These are phyloP conservation scores for Elsinoe fawcettii DNA, from an alignment of 2,329 filamentous ascomycete genomes.

Conservation along the genomic window DNA sequence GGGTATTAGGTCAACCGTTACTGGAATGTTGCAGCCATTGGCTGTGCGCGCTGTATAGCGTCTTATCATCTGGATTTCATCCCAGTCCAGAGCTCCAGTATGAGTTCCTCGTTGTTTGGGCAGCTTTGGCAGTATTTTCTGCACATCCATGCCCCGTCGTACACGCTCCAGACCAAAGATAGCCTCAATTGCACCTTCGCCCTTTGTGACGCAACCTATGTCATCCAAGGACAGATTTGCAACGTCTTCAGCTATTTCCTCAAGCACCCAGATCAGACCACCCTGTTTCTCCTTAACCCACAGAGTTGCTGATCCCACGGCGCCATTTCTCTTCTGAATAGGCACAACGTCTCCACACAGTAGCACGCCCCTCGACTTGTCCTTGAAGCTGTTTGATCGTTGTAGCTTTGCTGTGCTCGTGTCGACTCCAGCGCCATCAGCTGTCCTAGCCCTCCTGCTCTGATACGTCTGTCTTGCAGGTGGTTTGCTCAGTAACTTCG, in stretches of 20 bases:
- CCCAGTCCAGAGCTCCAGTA: slow-evolving; percentile 69
- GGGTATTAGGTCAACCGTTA: slow-evolving; percentile 66
- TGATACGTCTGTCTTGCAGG: slow-evolving; percentile 48
- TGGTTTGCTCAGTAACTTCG: slow-evolving; percentile 78
- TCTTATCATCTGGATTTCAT: slow-evolving; percentile 60
- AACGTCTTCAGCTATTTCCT: slow-evolving; percentile 94
- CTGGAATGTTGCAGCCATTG: slow-evolving; percentile 72
- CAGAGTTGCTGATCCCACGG: slow-evolving; percentile 82
- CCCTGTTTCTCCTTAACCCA: slow-evolving; percentile 98
- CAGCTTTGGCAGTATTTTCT: slow-evolving; percentile 70
- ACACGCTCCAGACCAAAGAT: slow-evolving; percentile 75
- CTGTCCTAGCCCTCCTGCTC: slow-evolving; percentile 55
- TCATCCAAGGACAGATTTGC: slow-evolving; percentile 70
- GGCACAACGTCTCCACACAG: slow-evolving; percentile 97
- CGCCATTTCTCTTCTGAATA: slow-evolving; percentile 90
- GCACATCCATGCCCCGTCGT: slow-evolving; percentile 63
- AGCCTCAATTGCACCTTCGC: slow-evolving; percentile 67
- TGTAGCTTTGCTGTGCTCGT: slow-evolving; percentile 38
- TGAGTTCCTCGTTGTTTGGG: slow-evolving; percentile 67
- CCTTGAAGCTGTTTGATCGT: slow-evolving; percentile 57
- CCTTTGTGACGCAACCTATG: slow-evolving; percentile 61
- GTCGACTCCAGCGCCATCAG: slow-evolving; percentile 49
- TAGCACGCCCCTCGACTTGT: slow-evolving; percentile 78
- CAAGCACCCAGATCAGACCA: slow-evolving; percentile 92
- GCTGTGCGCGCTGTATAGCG: slow-evolving; percentile 80